Percentiles rank a stretch among this genome's conserved stretches.
These are phyloP conservation scores for Cercospora brassicicola DNA, from an alignment of 2,329 filamentous ascomycete genomes.

Conservation along the genomic window DNA sequence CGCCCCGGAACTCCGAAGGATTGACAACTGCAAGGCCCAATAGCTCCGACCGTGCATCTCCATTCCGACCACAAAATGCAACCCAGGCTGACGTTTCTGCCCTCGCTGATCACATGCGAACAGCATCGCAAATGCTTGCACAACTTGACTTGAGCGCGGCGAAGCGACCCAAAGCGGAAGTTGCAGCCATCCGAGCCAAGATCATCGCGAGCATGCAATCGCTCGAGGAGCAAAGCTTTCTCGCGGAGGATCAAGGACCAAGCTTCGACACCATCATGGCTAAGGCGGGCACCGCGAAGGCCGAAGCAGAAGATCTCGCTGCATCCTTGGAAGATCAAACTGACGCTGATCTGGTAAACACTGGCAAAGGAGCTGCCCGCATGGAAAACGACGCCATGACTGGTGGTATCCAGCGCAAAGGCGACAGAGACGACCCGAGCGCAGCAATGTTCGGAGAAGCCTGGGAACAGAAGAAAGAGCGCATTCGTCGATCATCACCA, in stretches of 20 bases:
- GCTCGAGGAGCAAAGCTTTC: conserved; percentile 81
- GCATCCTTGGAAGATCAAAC: conserved; percentile 32
- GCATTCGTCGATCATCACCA: conserved; percentile 77
- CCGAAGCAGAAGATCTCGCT: conserved; percentile 53
- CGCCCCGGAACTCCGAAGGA: conserved; percentile 68
- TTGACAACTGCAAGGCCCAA: conserved; percentile 58
- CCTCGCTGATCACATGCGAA: conserved; percentile 82
- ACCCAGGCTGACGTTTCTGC: conserved; percentile 81
- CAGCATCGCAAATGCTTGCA: conserved; percentile 81
- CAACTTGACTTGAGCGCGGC: conserved; percentile 78
- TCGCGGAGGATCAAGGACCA: conserved; percentile 69
- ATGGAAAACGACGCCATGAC: conserved; percentile 92
- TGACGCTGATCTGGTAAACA: conserved; percentile 54
- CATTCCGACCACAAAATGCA: conserved; percentile 52
- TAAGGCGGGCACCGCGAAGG: conserved; percentile 60
- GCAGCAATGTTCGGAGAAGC: conserved; percentile 85
- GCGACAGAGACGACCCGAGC: conserved; percentile 80
- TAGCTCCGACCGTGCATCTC: conserved; percentile 65
- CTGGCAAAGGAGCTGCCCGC: conserved; percentile 72
- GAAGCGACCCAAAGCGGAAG: conserved; percentile 76
- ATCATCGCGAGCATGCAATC: conserved; percentile 91
- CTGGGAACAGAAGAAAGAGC: conserved; percentile 80
- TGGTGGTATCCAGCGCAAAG: conserved; percentile 75
- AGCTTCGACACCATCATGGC: conserved; percentile 83
- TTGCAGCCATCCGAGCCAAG: conserved; percentile 78